Conservation (phyloP, 164 flowering plant species). For the Chimonanthus praecox region DNA sequence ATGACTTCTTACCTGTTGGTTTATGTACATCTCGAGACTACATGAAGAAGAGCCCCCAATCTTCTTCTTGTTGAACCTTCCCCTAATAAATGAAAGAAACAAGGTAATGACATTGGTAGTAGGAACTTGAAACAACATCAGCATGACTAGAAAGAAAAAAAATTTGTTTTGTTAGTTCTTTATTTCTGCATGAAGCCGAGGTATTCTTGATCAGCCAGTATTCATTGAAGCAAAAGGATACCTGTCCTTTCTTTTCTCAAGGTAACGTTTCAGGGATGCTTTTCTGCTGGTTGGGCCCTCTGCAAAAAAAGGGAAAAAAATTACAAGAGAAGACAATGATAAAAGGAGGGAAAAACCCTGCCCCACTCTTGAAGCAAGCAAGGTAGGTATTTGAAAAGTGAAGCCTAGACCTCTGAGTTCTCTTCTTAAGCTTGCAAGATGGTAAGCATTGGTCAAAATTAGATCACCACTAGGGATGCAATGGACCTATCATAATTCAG, state of each 20-base stretch:
- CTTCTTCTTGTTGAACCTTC: slow-evolving; percentile 50
- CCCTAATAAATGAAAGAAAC: slow-evolving; percentile 24
- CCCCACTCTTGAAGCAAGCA: too few species aligned
- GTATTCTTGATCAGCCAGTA: not conserved
- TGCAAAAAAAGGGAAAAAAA: slow-evolving; percentile 19
- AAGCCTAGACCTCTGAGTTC: too few species aligned
- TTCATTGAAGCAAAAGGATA: slow-evolving; percentile 13
- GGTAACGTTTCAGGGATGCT: slow-evolving; percentile 63
- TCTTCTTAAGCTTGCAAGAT: too few species aligned
- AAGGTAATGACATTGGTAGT: not conserved
- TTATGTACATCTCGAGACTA: slow-evolving; percentile 38
- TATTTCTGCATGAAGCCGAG: too few species aligned
- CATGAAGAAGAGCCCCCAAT: slow-evolving; percentile 25
- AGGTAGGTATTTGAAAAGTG: too few species aligned
- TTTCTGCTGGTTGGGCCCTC: slow-evolving; percentile 61
- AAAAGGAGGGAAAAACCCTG: too few species aligned
- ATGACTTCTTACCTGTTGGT: slow-evolving; percentile 32
- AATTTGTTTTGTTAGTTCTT: too few species aligned
- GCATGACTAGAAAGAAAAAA: too few species aligned
- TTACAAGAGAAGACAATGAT: not conserved
- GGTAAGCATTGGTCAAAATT: too few species aligned
- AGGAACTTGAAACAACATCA: not conserved
- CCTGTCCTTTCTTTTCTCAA: slow-evolving; percentile 85
- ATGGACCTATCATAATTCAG: too few species aligned
- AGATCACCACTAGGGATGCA: too few species aligned